Evolutionary conservation across 2,329 filamentous ascomycete genomes (phyloP), one percentile per base, ranked within the genome.

Genomic region (Alternaria sp.): DNA sequence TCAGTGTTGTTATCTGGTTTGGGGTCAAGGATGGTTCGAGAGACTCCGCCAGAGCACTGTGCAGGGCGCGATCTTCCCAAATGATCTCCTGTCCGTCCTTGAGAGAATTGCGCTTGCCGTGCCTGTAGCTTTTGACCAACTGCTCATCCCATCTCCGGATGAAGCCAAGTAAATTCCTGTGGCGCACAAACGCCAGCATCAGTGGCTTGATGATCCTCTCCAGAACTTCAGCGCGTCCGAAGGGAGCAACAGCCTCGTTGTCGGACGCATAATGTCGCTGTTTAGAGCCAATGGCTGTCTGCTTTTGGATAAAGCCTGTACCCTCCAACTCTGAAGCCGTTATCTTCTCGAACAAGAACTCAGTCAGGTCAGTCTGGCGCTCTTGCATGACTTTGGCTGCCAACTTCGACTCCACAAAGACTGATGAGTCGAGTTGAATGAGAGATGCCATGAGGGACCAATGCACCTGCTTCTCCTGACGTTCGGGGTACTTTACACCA

Each of bases 401-500:
- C 17, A 68, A 54, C 23, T 65, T 74, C 17, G 71, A 59, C 19
- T 75, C 71, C 3, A 69, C 57, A 36, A 81, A 80, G 4, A 79
- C 65, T 11, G 68, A 74, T 13, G 77, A 57, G 36, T 81, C 77
- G 11, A 78, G 71, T 19, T 73, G 57, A 11, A 79, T 70, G 28
- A 81, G 60, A n/a, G 74, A 68, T 28, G 76, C 72, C 21, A 81
- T 67, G 3, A 81, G 66, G 2, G 70, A 59, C 77, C 77, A 79
- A 6, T 74, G 66, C 11, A 78, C 58, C 5, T 61, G 54, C 43
- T 64, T 72, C 11, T 70, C 62, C 36, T 67, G 59, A 3, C 49
- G 54, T 19, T 71, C 56, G 1, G 73, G 73, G 43, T 69, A 74
- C 25, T 72, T 72, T 43, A 77, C 65, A 5, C 77, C 77, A 5